These are phyloP conservation scores for Pneumocystis wakefieldiae DNA, from an alignment of 1,139 yeast genomes.

Conservation along the genomic window DNA sequence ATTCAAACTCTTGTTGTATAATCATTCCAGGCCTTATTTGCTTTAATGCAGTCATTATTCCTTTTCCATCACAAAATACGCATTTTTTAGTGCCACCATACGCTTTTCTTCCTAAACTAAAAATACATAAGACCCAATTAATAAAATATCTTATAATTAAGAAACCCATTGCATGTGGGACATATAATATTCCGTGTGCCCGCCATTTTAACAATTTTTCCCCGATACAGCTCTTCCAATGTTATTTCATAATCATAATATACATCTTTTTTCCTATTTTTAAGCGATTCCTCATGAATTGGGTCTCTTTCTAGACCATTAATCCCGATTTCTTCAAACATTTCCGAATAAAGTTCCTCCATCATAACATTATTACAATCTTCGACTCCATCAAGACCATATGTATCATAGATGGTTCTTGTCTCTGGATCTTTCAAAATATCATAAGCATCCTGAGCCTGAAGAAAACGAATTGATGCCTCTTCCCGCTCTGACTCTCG, in stretches of 20 bases:
- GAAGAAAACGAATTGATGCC: slow-evolving; percentile 22
- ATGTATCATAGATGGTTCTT: slow-evolving; percentile 65
- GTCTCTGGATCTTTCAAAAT: slow-evolving; percentile 63
- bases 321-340: slow-evolving; percentile 16
- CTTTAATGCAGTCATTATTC: slow-evolving; percentile 35
- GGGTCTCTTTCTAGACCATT: background rate
- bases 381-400: slow-evolving; percentile 65
- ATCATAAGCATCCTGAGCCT: slow-evolving; percentile 65
- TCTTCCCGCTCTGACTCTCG: slow-evolving; percentile 17
- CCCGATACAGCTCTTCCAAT: slow-evolving; percentile 64
- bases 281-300: background rate
- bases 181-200: slow-evolving; percentile 64
- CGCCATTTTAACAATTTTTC: slow-evolving; percentile 63
- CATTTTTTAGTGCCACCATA: slow-evolving; percentile 44
- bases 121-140: background rate
- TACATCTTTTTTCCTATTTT: slow-evolving; percentile 34
- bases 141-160: background rate
- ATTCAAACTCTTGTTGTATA: slow-evolving; percentile 46
- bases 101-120: slow-evolving; percentile 30
- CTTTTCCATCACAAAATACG: slow-evolving; percentile 58
- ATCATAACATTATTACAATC: slow-evolving; percentile 5
- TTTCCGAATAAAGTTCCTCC: slow-evolving; percentile 15
- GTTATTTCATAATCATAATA: slow-evolving; percentile 46
- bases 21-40: slow-evolving; percentile 68
- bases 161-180: slow-evolving; percentile 20